These are phyloP conservation scores for Lenwebbia sp. DNA, from an alignment of 345 rosid species.

Conservation along the genomic window DNA sequence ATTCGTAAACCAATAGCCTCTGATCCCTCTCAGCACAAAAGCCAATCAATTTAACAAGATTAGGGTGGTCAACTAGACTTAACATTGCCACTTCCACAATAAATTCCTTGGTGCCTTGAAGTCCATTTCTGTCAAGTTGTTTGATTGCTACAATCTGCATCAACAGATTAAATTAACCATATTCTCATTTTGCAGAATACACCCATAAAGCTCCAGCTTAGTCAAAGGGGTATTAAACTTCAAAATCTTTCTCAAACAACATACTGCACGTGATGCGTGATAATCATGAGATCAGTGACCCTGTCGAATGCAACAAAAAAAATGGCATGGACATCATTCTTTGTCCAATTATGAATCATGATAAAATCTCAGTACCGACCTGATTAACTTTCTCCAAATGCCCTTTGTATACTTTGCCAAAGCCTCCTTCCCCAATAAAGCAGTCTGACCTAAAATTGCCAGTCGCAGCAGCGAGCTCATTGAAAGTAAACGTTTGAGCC, in stretches of 20 bases:
- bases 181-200: neutral
- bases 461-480: conserved; percentile 53
- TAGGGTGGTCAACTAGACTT: conserved; percentile 68
- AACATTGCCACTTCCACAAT: conserved; percentile 76
- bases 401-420: conserved; percentile 78
- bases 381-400: conserved; percentile 35
- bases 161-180: neutral
- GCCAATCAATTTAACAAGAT: conserved; percentile 82
- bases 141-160: conserved; percentile 78
- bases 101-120: conserved; percentile 79
- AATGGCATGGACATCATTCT: neutral
- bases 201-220: neutral
- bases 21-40: conserved; percentile 89
- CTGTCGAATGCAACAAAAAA: neutral
- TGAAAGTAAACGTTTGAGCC: conserved; percentile 44
- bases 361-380: conserved; percentile 15
- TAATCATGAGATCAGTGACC: neutral
- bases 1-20: conserved; percentile 78
- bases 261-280: neutral
- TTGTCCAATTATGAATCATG: neutral
- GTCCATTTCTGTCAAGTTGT: conserved; percentile 78
- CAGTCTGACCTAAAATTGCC: conserved; percentile 51
- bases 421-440: conserved; percentile 86
- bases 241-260: neutral
- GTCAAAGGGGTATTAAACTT: neutral